Evolutionary conservation across 148 eudicot species (phyloP), one percentile per base, ranked within the genome.

Genomic region (Camellia japonica): DNA sequence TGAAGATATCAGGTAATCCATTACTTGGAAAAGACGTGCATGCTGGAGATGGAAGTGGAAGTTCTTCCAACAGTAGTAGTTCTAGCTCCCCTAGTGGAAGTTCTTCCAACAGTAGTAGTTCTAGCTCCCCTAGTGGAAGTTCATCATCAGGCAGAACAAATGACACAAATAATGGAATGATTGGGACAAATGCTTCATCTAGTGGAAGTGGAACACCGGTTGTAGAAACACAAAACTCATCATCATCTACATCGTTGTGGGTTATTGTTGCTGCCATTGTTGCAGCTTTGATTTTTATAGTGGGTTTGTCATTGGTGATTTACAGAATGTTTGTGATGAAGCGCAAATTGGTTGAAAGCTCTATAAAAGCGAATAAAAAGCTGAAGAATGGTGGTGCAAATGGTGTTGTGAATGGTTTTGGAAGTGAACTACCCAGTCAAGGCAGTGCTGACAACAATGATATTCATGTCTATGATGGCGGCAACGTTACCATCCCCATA

Each of bases 1-100:
- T 93, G 46, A 71, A 67, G 4, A 19, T 51, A 12, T 38, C 60
- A 30, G 97, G 93, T 41, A 93, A 93, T 81, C 55, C 78, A 8
- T 73, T 75, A 38, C 84, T 91, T 16, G 94, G 90, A 42, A 75
- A 74, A 58, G 79, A 84, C 56, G 59, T 84, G 5, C 75, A 84
- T 6, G 15, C 54, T 81, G 3, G 65, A 67, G 15, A 46, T 81
- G 3, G 65, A 67, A 58, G 83, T 70, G 19, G 74, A 71, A 47
- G 51, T 7, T 47, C 51, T 7, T 7, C 51, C 51, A 47, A 47
- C 51, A 47, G 51, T 23, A 23, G 30, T 23, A 23, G 30, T 23
- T 23, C 30, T 47, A 47, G 51, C 51, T 47, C 7, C 51, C 51
- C 51, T 7, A 7, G 6, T 47, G 51, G 51, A 23, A 23, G 30